Evolutionary conservation across 2,329 filamentous ascomycete species (phyloP).

Genomic region (Alternaria rosae): DNA sequence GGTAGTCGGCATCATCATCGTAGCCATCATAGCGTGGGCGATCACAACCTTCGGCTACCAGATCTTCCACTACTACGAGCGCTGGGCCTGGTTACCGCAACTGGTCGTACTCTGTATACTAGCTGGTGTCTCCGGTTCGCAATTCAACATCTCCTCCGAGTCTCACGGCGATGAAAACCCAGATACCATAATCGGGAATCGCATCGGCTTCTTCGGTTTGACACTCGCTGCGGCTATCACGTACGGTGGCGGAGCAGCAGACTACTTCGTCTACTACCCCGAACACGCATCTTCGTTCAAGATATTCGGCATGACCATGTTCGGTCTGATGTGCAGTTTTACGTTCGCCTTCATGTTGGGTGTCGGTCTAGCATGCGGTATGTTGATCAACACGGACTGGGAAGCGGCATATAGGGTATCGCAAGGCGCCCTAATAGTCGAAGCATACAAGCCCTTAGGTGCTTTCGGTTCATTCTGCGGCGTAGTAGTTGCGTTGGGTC

Average conservation of each 20-base stretch:
- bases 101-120: constrained; percentile 67
- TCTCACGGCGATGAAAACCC: constrained; percentile 59
- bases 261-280: constrained; percentile 73
- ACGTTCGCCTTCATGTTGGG: constrained; percentile 68
- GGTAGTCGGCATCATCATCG: constrained; percentile 71
- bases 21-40: constrained; percentile 67
- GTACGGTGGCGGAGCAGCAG: constrained; percentile 68
- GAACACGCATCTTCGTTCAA: constrained; percentile 59
- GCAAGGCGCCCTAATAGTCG: constrained; percentile 70
- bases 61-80: constrained; percentile 73
- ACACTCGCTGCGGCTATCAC: constrained; percentile 71
- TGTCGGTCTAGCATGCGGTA: constrained; percentile 68
- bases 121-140: constrained; percentile 66
- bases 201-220: constrained; percentile 74
- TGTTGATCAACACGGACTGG: constrained; percentile 62
- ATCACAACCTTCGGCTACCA: constrained; percentile 73
- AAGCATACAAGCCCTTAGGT: constrained; percentile 66
- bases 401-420: constrained; percentile 64
- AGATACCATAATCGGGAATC: constrained; percentile 62
- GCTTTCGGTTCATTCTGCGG: constrained; percentile 72
- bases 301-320: constrained; percentile 65
- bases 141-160: constrained; percentile 63
- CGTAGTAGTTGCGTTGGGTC: constrained; percentile 68
- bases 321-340: constrained; percentile 65
- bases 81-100: constrained; percentile 71